These are phyloP conservation scores for Podaxis sp. DNA, from an alignment of 768 basidiomycete genomes.

Conservation along the genomic window DNA sequence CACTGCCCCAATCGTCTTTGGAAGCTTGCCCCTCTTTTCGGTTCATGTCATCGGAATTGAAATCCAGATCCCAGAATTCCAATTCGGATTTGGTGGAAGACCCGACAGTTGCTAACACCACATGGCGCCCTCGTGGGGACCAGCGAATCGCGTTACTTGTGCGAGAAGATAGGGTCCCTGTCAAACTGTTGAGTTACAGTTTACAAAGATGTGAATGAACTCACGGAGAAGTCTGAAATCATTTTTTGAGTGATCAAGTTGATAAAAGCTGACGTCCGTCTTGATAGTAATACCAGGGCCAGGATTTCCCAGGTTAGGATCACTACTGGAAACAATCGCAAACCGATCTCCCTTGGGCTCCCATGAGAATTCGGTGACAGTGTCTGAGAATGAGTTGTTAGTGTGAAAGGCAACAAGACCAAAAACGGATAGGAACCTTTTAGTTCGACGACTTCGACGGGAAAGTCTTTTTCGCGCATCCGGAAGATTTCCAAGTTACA, in stretches of 20 bases:
- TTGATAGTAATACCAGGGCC: conserved; percentile 93
- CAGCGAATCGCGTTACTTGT: conserved; percentile 94
- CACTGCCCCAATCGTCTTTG: conserved; percentile 79
- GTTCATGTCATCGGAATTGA: conserved; percentile 60
- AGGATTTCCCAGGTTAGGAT: conserved; percentile 90
- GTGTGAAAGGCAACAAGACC: conserved; percentile 14
- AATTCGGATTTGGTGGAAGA: conserved; percentile 95
- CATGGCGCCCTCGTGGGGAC: conserved; percentile 95
- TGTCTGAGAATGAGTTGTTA: conserved; percentile 50
- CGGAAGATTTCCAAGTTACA: conserved; percentile 98
- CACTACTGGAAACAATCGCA: conserved; percentile 90
- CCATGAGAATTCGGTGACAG: conserved; percentile 97
- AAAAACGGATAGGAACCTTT: conserved; percentile 61
- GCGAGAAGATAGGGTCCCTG: conserved; percentile 76
- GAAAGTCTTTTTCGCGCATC: conserved; percentile 95
- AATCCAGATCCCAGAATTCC: conserved; percentile 99
- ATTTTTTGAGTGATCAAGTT: conserved; percentile 87
- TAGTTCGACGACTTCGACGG: conserved; percentile 95
- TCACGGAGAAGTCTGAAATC: conserved; percentile 90
- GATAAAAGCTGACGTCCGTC: conserved; percentile 96
- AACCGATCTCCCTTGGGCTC: conserved; percentile 98
- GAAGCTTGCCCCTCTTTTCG: conserved; percentile 51
- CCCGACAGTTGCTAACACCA: conserved; percentile 94
- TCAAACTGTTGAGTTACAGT: conserved; percentile 13
- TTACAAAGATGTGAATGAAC: conserved; percentile 24